Conservation (phyloP, 73 alveolate species). For the Blepharisma japonicum region DNA sequence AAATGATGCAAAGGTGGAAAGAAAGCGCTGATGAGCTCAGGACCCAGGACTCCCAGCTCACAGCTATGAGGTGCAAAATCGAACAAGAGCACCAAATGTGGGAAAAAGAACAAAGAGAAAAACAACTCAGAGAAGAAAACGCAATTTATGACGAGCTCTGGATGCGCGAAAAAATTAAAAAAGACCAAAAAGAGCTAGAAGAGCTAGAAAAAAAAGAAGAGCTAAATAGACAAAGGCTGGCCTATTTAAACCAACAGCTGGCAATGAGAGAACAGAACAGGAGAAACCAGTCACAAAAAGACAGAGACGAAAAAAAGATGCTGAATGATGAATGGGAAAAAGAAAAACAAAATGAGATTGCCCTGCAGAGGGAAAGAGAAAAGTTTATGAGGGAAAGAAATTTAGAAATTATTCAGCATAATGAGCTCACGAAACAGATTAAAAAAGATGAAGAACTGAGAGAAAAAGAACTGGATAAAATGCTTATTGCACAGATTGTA, state of each 20-base stretch:
- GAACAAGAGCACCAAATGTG: constrained; percentile 55
- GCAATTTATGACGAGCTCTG: constrained; percentile 55
- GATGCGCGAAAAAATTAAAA: constrained; percentile 50
- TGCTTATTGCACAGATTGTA: constrained; percentile 36
- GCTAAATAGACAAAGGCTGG: constrained; percentile 48
- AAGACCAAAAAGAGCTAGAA: constrained; percentile 50
- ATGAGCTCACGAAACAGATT: constrained; percentile 44
- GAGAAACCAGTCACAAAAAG: constrained; percentile 17
- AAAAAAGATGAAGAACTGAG: constrained; percentile 38
- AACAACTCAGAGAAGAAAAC: constrained; percentile 47
- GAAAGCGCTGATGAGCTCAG: constrained; percentile 64
- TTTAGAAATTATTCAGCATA: constrained; percentile 56
- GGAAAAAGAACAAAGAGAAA: constrained; percentile 42
- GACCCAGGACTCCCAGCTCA: constrained; percentile 47
- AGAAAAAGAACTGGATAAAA: constrained; percentile 46
- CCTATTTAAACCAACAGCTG: constrained; percentile 46
- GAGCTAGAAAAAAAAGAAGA: constrained; percentile 49
- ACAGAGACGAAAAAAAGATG: constrained; percentile 48
- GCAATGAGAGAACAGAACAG: constrained; percentile 26
- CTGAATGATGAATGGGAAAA: constrained; percentile 50
- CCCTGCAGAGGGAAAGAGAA: constrained; percentile 47
- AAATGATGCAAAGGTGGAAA: constrained; percentile 42
- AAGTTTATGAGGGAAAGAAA: constrained; percentile 48
- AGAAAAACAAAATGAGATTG: constrained; percentile 55
- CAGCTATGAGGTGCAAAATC: constrained; percentile 41